Evolutionary conservation across 192 early-diverging fungal species (phyloP), one percentile per base, ranked within the genome.

Genomic region (Chytriomyces sp.): DNA sequence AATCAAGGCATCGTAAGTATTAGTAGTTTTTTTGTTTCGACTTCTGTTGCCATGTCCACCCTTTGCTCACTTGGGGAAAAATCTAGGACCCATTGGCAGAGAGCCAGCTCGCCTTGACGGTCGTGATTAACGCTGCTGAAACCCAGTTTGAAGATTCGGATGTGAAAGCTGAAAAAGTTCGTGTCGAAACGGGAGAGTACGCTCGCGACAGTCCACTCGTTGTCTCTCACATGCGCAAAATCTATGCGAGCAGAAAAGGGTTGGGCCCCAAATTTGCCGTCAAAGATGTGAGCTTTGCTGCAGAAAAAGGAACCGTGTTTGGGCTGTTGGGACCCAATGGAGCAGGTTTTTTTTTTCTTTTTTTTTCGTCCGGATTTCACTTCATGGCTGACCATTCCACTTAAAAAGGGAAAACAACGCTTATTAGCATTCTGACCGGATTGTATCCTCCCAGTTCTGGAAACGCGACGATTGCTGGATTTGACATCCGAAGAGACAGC

Each of bases 351-450:
- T 64, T 64, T 60, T 1, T n/a, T 2, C 7, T 16, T 64, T 24
- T 64, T 64, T 64, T 35, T 16, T 28, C 1, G 0, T 64, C 26
- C 57, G 20, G 57, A n/a, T 59, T 23, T 16, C 5, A 16, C 57
- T 5, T 23, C 57, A 59, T 59, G 16, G 20, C 16, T 59, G 16
- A 23, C 20, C 13, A n/a, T 64, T 16, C 16, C 26, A 24, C 28
- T 18, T 26, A 7, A 53, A 53, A 53, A 9, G 92, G 92, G 57
- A 94, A 94, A 79, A 91, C 93, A 28, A 91, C 93, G 6, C 77
- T 93, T 57, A 92, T 94, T 59, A 83, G 83, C 47, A 92, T 93
- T 60, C 78, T 94, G 61, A 93, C 92, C 5, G 92, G 92, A 10
- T 66, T 93, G 11, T 92, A 91, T 68, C 79, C 79, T 26, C 81